Conservation (phyloP, 345 rosid species). For the Populus deltoides region DNA sequence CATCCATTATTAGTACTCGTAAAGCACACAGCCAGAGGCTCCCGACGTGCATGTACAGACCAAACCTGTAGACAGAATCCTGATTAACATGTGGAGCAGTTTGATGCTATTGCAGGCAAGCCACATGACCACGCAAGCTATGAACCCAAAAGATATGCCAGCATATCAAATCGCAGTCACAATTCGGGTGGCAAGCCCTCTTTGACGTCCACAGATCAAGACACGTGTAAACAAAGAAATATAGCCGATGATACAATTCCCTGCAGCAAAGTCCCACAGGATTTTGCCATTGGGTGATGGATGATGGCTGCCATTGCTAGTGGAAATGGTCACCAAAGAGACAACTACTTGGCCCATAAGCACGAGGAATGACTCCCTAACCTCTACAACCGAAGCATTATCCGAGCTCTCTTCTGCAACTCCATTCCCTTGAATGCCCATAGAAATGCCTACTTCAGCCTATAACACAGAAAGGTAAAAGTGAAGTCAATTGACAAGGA, state of each 20-base stretch:
- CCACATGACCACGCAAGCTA: not conserved
- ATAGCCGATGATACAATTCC: not conserved
- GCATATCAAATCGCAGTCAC: not conserved
- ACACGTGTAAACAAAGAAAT: not conserved
- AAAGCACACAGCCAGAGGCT: too few species aligned
- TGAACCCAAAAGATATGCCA: not conserved
- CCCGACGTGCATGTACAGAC: too few species aligned
- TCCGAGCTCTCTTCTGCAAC: constrained; percentile 95
- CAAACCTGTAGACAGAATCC: too few species aligned
- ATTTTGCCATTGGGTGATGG: not conserved
- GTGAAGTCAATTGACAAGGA: too few species aligned
- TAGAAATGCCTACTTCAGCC: too few species aligned
- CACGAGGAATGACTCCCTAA: constrained; percentile 23
- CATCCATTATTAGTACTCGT: too few species aligned
- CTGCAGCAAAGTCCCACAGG: not conserved
- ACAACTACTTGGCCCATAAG: not conserved
- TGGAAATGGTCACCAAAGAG: not conserved
- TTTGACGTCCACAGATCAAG: not conserved
- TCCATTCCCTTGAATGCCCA: constrained; percentile 74
- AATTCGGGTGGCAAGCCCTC: not conserved
- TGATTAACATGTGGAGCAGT: too few species aligned
- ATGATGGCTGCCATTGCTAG: not conserved
- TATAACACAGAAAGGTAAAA: too few species aligned
- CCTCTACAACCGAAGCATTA: constrained; percentile 96
- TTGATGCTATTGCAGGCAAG: not conserved